Evolutionary conservation across 2,329 filamentous ascomycete genomes (phyloP).

Genomic region (Monosporascus sp.): DNA sequence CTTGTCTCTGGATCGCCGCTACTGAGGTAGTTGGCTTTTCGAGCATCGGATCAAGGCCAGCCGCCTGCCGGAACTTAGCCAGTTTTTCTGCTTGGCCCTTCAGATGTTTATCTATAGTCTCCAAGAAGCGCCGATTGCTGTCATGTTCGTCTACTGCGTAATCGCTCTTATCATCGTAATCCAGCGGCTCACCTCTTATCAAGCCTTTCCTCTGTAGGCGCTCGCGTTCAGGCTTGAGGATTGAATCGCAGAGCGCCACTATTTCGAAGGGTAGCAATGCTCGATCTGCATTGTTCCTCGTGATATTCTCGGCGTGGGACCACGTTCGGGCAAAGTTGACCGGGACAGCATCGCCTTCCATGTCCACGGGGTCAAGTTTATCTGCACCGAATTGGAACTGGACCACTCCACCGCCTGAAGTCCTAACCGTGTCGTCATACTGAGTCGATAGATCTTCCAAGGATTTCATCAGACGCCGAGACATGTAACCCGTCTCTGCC

Average conservation of each 20-base stretch:
- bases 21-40: constrained; percentile 14
- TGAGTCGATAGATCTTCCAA: constrained; percentile 89
- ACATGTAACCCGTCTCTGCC: constrained; percentile 99
- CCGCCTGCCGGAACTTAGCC: constrained; percentile 44
- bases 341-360: constrained; percentile 90
- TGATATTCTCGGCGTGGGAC: constrained; percentile 70
- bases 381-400: constrained; percentile 98
- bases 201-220: constrained; percentile 59
- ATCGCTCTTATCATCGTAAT: constrained; percentile 65
- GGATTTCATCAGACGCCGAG: constrained; percentile 94
- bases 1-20: constrained; percentile 25
- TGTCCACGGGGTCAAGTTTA: constrained; percentile 90
- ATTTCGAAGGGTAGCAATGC: constrained; percentile 74
- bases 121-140: constrained; percentile 75
- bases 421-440: constrained; percentile 93
- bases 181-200: constrained; percentile 55
- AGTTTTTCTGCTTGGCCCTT: constrained; percentile 57
- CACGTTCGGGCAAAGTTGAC: constrained; percentile 91
- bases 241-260: constrained; percentile 58
- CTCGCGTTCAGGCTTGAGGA: constrained; percentile 62
- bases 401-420: constrained; percentile 80
- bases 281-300: constrained; percentile 71
- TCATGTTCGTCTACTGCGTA: constrained; percentile 73
- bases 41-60: constrained; percentile 42
- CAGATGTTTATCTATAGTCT: constrained; percentile 71